Base-by-base conservation (phyloP, 306 rosid genomes). In the cucumber (Cucumis sativus) region DNA sequence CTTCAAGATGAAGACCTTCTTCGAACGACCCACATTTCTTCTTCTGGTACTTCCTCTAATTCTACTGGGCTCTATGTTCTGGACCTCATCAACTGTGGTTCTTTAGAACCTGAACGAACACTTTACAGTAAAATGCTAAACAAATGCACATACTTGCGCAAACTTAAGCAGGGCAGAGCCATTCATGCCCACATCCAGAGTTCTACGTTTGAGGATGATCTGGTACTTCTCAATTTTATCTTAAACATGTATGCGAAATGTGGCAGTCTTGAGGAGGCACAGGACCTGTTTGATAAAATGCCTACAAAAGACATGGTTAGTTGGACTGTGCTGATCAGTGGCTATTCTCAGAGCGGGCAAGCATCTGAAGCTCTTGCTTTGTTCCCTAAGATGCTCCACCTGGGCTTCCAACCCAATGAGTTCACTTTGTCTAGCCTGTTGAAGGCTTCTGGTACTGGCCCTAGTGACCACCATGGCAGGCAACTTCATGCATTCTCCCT, bases 371-470 rank as follows among this genome's bases (percentile, higher is more conserved):
- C 82, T 37, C 79, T 80, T 51, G 47, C 37, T 62, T 74, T 74
- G 54, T 80, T 74, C 37, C 82, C 82, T 17, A 30, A 80, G 23
- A 80, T 80, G 82, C 75, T 80, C 20, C 79, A 70, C 30, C 55
- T 11, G 15, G 75, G 75, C 4, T 62, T 80, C 14, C 45, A 62
- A 20, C 82, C 82, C 40, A 80, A 80, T 20, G 66, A 80, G 40
- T 80, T 73, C 71, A 80, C 82, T 7, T 74, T 80, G 79, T 80
- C 82, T 62, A 80, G 82, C 65, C 25, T 80, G 57, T 37, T 74
- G 61, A 80, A 74, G 79, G 82, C 82, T 39, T 62, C 82, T 74
- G 82, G 65, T n/a, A 43, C 45, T 80, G 61, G 16, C 40, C 70
- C 79, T 21, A 63, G 72, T 66, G 65, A 33, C 20, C 54, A 51